These are phyloP conservation scores for Ploettnerulaceae sp. DNA, from an alignment of 2,329 filamentous ascomycete species.

Conservation along the genomic window DNA sequence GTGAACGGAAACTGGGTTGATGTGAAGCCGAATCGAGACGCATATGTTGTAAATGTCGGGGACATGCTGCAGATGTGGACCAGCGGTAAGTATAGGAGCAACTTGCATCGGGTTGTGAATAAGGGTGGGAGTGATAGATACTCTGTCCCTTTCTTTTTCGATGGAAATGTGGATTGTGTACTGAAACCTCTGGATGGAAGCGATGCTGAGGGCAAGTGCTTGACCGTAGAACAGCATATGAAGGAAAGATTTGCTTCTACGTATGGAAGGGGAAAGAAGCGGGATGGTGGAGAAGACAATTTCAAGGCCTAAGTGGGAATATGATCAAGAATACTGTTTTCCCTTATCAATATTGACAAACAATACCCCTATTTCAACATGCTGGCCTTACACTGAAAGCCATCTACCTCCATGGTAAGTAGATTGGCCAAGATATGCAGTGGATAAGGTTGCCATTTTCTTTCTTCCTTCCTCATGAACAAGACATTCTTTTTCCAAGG, in stretches of 20 bases:
- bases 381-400: no score
- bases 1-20: slow-evolving; percentile 38
- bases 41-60: slow-evolving; percentile 47
- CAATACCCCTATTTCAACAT: no score
- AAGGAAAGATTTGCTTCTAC: slow-evolving; percentile 27
- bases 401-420: no score
- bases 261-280: slow-evolving; percentile 24
- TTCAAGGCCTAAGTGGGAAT: slow-evolving; percentile 10
- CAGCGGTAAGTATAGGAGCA: slow-evolving; percentile 46
- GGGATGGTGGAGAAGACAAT: slow-evolving; percentile 15
- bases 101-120: slow-evolving; percentile 51
- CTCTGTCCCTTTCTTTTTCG: slow-evolving; percentile 50
- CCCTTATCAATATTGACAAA: no score
- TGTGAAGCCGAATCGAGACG: slow-evolving; percentile 40
- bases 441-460: no score
- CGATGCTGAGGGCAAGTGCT: slow-evolving; percentile 13
- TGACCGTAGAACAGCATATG: slow-evolving; percentile 30
- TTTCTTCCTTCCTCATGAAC: no score
- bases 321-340: no score
- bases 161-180: slow-evolving; percentile 45
- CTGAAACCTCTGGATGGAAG: slow-evolving; percentile 26
- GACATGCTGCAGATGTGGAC: slow-evolving; percentile 47
- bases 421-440: no score
- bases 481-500: no score
- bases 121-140: slow-evolving; percentile 45